Base-by-base conservation (phyloP, 805 yeast species). In the Schwanniomyces occidentalis region DNA sequence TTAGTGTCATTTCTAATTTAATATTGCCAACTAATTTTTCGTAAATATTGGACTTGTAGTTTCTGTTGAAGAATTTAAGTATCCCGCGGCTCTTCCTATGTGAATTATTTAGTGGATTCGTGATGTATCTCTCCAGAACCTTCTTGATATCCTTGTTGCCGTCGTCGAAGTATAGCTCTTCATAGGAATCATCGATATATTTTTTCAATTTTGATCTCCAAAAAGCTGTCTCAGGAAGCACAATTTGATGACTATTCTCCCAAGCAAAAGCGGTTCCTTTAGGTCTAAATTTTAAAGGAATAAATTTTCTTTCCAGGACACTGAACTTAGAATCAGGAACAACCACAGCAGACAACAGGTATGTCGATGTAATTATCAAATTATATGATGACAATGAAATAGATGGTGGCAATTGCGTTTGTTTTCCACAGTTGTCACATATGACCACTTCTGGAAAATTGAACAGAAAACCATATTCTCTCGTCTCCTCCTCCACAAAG, bases 1-100 rank as follows among this genome's bases (percentile, higher is more conserved):
- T 12, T 8, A 25, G 10, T 10, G 19, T 24, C n/a, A 24, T 29
- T 32, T 32, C 35, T 24, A 32, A 24, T 12, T 24, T 32, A 4
- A 32, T 29, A 32, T 32, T 29, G 4, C 30, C 28, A 5, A 32
- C 35, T 12, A 32, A 32, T 14, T 32, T 32, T 8, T 25, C 24
- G 18, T 32, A 25, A 13, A 16, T 32, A 12, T 32, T 24, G 8
- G 13, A n/a, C 13, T 24, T 32, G 25, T 32, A 32, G 13, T 32
- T 16, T 14, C 20, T 32, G 12, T 24, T 20, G 10, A 32, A 32
- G 5, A 24, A n/a, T 13, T 14, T 16, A 12, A 28, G 12, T 3
- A 32, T 12, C 8, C 9, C 14, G 13, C 35, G 24, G 12, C 24
- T 32, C 8, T 25, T 23, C 14, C 18, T 24, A 25, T 32, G 35